Base-by-base conservation (phyloP, 345 rosid species). In the Eucalyptus microcorys region DNA sequence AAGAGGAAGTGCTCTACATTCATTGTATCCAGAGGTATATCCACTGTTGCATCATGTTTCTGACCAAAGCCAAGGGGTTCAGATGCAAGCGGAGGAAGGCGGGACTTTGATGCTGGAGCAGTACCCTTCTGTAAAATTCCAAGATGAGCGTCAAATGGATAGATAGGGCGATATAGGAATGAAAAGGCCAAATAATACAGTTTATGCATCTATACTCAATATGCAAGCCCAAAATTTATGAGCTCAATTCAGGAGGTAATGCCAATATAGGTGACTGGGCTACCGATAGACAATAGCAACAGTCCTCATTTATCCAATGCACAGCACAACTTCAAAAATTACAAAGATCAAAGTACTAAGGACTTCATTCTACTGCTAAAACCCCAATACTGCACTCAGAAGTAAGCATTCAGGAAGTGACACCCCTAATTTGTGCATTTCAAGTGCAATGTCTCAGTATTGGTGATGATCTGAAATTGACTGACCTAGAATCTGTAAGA, bases 1-100 rank as follows among this genome's bases (percentile, higher is more conserved):
- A 87, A 17, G 71, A 50, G 68, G 24, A 87, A 87, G 84, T 86
- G n/a, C 59, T 88, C 93, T 94, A 97, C 99, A 89, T 94, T 97
- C 93, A 95, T 91, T 40, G 93, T 91, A 93, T 96, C 98, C 71
- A 98, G 91, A 43, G 99, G 99, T 88, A 98, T 96, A 91, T 98
- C 98, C 42, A 95, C 98, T 2, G 99, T 96, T 10, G 99, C 99
- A 88, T 94, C 98, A 57, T 95, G 91, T 91, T 93, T 92, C 89
- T 94, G 94, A 71, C 97, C 97, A 92, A 90, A 95, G 87, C 94
- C 98, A 84, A 91, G 88, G 40, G 97, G 94, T 79, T 93, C 92
- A 43, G 97, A 92, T 61, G 97, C 93, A 87, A 93, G 88, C 1
- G 94, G 90, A 89, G 97, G 95, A 88, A 92, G 89, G 9, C 95